A percentile compares a stretch with the other conserved stretches of the same genome.
These are phyloP conservation scores for Avicennia marina DNA, from an alignment of 257 asterid species.

Conservation along the genomic window DNA sequence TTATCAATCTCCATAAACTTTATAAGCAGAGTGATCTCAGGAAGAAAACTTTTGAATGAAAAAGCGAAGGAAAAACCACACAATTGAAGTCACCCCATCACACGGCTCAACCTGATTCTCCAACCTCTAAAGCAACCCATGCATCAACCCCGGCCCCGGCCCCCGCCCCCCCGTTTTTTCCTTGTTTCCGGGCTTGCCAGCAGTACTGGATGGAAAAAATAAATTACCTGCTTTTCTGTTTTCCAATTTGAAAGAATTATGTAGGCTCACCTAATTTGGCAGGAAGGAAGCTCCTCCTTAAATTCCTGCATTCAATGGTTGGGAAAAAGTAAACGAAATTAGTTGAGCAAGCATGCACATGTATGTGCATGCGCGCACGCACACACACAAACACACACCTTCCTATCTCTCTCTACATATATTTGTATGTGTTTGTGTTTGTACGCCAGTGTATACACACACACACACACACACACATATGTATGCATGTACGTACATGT, in stretches of 20 bases:
- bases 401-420: too few relatives aligned
- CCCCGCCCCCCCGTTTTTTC: too few relatives aligned
- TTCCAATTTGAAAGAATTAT: neutral
- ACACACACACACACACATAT: too few relatives aligned
- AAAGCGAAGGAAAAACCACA: neutral
- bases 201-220: neutral
- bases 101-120: neutral
- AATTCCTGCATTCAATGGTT: conserved; percentile 41
- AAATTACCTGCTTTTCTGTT: neutral
- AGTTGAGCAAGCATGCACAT: conserved; percentile 37
- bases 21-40: neutral
- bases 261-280: conserved; percentile 49
- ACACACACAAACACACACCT: too few relatives aligned
- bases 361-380: neutral
- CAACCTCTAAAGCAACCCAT: neutral
- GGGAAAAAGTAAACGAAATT: conserved; percentile 33
- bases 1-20: neutral
- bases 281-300: conserved; percentile 35
- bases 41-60: neutral
- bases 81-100: conserved; percentile 3
- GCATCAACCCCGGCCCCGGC: too few relatives aligned
- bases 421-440: too few relatives aligned
- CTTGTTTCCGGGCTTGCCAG: neutral
- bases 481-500: neutral
- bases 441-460: too few relatives aligned